phyloP scores from a whole-genome alignment of 495 filamentous ascomycete genomes.

The Penicillium robsamsonii region DNA sequence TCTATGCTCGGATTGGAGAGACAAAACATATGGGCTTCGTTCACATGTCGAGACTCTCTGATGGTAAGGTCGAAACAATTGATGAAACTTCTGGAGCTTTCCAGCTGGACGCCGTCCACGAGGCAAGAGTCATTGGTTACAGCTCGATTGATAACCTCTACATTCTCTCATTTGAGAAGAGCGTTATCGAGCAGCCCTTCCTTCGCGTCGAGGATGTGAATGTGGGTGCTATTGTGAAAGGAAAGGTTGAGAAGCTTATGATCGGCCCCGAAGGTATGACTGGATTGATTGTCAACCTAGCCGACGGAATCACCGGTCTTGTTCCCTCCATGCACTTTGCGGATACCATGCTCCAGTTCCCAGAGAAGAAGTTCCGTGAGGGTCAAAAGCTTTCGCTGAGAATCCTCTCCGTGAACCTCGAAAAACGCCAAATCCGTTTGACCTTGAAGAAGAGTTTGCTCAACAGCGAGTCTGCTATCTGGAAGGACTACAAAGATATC shows the following conservation, averaged over 20 bases:
- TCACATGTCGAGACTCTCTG: constrained; percentile 86
- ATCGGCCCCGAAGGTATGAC: constrained; percentile 68
- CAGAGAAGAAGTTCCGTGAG: constrained; percentile 92
- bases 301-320: constrained; percentile 81
- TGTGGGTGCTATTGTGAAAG: constrained; percentile 77
- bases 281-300: constrained; percentile 76
- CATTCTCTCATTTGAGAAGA: constrained; percentile 78
- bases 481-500: constrained; percentile 72
- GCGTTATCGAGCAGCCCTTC: constrained; percentile 81
- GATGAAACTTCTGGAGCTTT: constrained; percentile 72
- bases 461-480: constrained; percentile 74
- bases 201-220: constrained; percentile 84
- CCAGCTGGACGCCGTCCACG: constrained; percentile 72
- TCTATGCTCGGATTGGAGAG: constrained; percentile 79
- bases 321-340: constrained; percentile 86
- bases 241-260: constrained; percentile 79
- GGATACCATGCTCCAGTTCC: constrained; percentile 82
- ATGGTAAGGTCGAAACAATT: constrained; percentile 79
- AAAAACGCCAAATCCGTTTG: constrained; percentile 76
- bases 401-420: constrained; percentile 74
- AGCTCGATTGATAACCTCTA: constrained; percentile 83
- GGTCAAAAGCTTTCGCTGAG: constrained; percentile 78
- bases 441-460: constrained; percentile 93
- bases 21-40: constrained; percentile 77
- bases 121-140: constrained; percentile 79